Evolutionary conservation across 2,329 filamentous ascomycete genomes (phyloP), one percentile per base, ranked within the genome.

Genomic region (Fusarium coffeatum): DNA sequence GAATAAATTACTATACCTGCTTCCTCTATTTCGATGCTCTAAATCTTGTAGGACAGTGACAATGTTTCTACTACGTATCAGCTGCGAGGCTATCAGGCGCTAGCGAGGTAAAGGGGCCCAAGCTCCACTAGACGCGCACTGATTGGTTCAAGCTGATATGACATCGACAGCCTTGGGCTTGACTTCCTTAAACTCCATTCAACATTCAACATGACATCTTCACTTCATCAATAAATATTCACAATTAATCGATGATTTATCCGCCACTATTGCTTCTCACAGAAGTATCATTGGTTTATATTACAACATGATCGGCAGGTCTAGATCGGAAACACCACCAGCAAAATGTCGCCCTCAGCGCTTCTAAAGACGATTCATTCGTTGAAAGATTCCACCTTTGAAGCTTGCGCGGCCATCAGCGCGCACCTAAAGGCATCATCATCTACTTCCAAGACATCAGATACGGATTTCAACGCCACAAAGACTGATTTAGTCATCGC

Each of bases 321-420:
- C 22, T n/a, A 53, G 32, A 7, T 16, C 40, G 20, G n/a, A 53
- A 32, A 9, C 12, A 27, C 15, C 54, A 61, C 20, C 54, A 49
- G 37, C 47, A 66, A 66, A 48, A 66, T 66, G 63, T 43, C 63
- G n/a, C 34, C 59, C 37, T 16, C 63, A 27, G 2, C 40, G 16
- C 57, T 74, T 63, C 30, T 68, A 37, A 63, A 65, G 30, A 67
- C 57, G 20, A 60, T 75, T 25, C 49, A 55, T 7, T 59, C 48
- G 13, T 50, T 75, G 25, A 74, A 67, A 45, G 63, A 71, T 37
- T 60, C 63, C 18, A 61, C 66, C 6, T 63, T 74, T 53, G 47
- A 54, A 32, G 68, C 70, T 27, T 74, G 72, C 60, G 40, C 57
- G 12, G 30, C 41, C 18, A 63, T 75, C 54, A 59, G 42, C 27